Percentiles rank a stretch among this genome's conserved stretches.
These are phyloP conservation scores for Geosiphon pyriformis DNA, from an alignment of 192 early-diverging fungal genomes.

Conservation along the genomic window DNA sequence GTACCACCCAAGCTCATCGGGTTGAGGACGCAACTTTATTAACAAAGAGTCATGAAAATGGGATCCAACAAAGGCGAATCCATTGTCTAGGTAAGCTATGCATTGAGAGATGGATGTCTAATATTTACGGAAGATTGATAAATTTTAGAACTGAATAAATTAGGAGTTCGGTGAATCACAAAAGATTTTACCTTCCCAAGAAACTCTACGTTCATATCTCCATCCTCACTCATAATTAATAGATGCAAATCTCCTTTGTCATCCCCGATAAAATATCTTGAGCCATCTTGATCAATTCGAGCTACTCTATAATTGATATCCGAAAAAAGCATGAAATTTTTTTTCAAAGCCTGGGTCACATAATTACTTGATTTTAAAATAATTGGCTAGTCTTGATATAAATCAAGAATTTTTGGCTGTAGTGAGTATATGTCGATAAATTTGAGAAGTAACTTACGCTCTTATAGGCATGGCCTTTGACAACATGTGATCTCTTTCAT, in stretches of 20 bases:
- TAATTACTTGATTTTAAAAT: background rate
- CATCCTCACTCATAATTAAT: conserved; percentile 37
- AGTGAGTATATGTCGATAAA: background rate
- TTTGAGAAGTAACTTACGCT: conserved; percentile 42
- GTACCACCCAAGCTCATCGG: conserved; percentile 40
- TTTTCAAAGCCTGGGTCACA: background rate
- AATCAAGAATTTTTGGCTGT: background rate
- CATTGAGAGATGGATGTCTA: conserved; percentile 49
- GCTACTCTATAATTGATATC: conserved; percentile 19
- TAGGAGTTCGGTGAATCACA: conserved; percentile 4
- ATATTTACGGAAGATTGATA: conserved; percentile 39
- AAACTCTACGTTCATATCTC: conserved; percentile 34
- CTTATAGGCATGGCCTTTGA: conserved; percentile 42
- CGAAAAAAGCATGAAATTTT: background rate
- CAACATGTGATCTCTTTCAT: conserved; percentile 11
- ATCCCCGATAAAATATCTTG: conserved; percentile 69
- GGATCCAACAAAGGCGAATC: conserved; percentile 78
- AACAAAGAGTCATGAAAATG: conserved; percentile 81
- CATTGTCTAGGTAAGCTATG: conserved; percentile 63
- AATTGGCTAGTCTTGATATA: background rate
- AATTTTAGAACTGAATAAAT: conserved; percentile 14
- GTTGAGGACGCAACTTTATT: conserved; percentile 50
- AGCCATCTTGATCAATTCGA: conserved; percentile 45
- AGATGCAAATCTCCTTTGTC: conserved; percentile 56
- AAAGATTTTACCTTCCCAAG: conserved; percentile 44